Percentiles rank a stretch among this genome's conserved stretches.
These are phyloP conservation scores for Camellia sinensis DNA, from an alignment of 148 eudicot species.

Conservation along the genomic window DNA sequence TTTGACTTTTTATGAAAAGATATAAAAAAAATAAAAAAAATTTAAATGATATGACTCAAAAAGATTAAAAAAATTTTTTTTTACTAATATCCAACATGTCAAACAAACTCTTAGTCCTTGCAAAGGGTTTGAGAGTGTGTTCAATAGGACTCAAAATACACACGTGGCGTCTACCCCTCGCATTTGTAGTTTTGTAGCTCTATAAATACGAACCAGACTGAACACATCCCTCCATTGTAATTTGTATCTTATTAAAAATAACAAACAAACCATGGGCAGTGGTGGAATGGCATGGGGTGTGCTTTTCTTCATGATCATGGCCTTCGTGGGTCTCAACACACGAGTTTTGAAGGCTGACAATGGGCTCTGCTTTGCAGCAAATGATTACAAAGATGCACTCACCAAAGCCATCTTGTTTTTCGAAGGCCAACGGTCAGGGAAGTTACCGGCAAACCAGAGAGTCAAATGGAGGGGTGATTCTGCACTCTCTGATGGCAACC, in stretches of 20 bases:
- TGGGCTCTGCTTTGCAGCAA: conserved; percentile 13
- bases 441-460: conserved; percentile 57
- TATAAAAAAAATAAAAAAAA: too few relatives aligned
- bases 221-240: neutral
- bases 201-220: neutral
- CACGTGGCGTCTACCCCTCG: too few relatives aligned
- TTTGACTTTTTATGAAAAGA: too few relatives aligned
- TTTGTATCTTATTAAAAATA: neutral
- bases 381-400: conserved; percentile 59
- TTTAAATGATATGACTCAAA: too few relatives aligned
- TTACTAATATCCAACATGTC: too few relatives aligned
- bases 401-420: conserved; percentile 74
- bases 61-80: too few relatives aligned
- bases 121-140: too few relatives aligned
- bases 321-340: neutral
- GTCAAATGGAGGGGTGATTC: conserved; percentile 87
- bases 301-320: conserved; percentile 8
- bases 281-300: neutral
- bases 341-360: neutral
- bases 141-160: too few relatives aligned
- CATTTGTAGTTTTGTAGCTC: neutral
- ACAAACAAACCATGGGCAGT: neutral
- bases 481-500: conserved; percentile 65
- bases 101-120: too few relatives aligned
- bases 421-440: conserved; percentile 93